These are phyloP conservation scores for Catunica adiposa DNA, from an alignment of 2,329 filamentous ascomycete genomes.

Conservation along the genomic window DNA sequence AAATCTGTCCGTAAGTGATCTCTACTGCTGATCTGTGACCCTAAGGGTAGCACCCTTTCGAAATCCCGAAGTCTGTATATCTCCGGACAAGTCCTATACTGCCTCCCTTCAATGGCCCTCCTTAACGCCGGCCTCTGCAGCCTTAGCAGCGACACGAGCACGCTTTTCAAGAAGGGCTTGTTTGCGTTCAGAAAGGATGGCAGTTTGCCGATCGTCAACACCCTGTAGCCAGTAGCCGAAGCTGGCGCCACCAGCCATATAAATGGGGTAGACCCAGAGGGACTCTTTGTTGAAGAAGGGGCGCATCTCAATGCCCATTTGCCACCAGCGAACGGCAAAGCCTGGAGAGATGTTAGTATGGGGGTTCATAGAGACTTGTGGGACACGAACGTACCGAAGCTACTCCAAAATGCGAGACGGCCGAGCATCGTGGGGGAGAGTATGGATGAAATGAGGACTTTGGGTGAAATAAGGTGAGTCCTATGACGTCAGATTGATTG, in stretches of 20 bases:
- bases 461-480: neutral
- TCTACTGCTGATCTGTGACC: too few relatives aligned
- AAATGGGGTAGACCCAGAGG: conserved; percentile 84
- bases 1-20: neutral
- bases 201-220: conserved; percentile 68
- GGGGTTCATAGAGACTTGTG: neutral
- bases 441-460: neutral
- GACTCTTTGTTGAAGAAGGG: conserved; percentile 74
- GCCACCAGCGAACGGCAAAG: conserved; percentile 82
- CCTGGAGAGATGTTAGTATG: conserved; percentile 36
- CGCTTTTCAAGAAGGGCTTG: conserved; percentile 75
- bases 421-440: conserved; percentile 35
- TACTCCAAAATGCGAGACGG: conserved; percentile 66
- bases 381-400: conserved; percentile 57
- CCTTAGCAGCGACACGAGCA: conserved; percentile 40
- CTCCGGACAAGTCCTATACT: neutral
- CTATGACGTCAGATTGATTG: neutral
- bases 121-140: conserved; percentile 20
- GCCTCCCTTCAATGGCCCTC: too few relatives aligned
- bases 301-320: conserved; percentile 96
- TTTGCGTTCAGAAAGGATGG: conserved; percentile 63
- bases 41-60: too few relatives aligned
- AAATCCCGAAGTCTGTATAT: conserved; percentile 1
- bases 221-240: conserved; percentile 96
- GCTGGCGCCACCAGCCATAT: conserved; percentile 67